A percentile compares a stretch with the other conserved stretches of the same genome.
phyloP scores from a whole-genome alignment of 1,284 basidiomycete genomes.

The Athelia sp. region DNA sequence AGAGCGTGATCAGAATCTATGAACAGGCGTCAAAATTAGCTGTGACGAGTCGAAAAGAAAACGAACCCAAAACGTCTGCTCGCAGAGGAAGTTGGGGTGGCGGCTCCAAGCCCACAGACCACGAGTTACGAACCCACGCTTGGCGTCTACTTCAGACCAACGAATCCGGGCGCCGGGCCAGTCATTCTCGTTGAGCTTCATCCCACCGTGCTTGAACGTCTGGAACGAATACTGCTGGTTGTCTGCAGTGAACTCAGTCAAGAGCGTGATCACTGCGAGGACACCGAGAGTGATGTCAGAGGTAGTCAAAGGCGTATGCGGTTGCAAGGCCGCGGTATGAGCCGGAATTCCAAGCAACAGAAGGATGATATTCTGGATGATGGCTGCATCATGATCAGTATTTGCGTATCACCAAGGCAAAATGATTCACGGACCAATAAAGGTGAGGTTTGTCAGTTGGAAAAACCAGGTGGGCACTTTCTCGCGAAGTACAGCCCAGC shows the following conservation, averaged over 20 bases:
- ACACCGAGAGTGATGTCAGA: constrained; percentile 67
- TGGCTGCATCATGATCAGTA: constrained; percentile 40
- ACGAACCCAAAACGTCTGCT: constrained; percentile 85
- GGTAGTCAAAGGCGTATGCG: constrained; percentile 46
- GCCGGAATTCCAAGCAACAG: constrained; percentile 65
- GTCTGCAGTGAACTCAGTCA: constrained; percentile 78
- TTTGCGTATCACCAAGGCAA: background rate
- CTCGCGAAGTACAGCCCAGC: constrained; percentile 77
- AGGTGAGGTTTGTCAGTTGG: constrained; percentile 76
- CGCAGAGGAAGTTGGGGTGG: constrained; percentile 90
- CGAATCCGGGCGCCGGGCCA: constrained; percentile 62
- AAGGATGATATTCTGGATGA: constrained; percentile 78
- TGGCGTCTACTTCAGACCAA: constrained; percentile 64
- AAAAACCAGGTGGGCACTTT: constrained; percentile 69
- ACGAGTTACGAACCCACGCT: constrained; percentile 80
- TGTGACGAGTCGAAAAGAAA: background rate
- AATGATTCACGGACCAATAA: constrained; percentile 51
- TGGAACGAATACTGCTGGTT: constrained; percentile 89
- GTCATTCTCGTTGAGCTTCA: constrained; percentile 40
- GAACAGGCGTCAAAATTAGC: too few relatives aligned
- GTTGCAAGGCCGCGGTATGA: constrained; percentile 49
- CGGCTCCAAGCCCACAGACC: constrained; percentile 85
- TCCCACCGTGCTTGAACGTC: constrained; percentile 66
- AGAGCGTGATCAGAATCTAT: constrained; percentile 62
- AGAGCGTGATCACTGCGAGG: constrained; percentile 55